phyloP scores from a whole-genome alignment of 2,329 filamentous ascomycete genomes.

The Ceratocystis destructans region DNA sequence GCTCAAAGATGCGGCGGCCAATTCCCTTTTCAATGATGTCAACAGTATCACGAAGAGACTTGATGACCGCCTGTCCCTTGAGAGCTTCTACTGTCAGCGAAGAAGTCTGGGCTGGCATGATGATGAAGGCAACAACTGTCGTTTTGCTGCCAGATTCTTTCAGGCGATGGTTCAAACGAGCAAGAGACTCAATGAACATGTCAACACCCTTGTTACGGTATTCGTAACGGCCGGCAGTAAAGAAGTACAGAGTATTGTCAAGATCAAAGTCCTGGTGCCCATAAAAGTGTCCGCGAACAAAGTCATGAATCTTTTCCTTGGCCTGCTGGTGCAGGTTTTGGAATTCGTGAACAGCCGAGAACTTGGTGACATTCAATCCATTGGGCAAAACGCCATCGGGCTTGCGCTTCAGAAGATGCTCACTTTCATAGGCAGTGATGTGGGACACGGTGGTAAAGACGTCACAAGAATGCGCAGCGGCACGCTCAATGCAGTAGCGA shows the following conservation, averaged over 20 bases:
- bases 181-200: constrained; percentile 97
- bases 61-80: constrained; percentile 94
- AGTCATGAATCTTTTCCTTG: constrained; percentile 97
- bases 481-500: constrained; percentile 93
- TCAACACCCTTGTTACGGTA: constrained; percentile 98
- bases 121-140: constrained; percentile 94
- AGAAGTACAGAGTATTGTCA: constrained; percentile 94
- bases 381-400: constrained; percentile 94
- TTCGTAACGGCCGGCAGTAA: constrained; percentile 93
- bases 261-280: constrained; percentile 95
- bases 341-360: constrained; percentile 96
- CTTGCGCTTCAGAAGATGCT: constrained; percentile 93
- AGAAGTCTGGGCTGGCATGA: constrained; percentile 94
- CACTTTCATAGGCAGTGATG: constrained; percentile 95
- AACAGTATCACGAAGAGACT: constrained; percentile 84
- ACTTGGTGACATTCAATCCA: constrained; percentile 95
- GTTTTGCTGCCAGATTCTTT: constrained; percentile 76
- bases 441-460: constrained; percentile 98
- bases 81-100: constrained; percentile 90
- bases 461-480: constrained; percentile 78
- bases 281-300: constrained; percentile 95
- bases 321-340: constrained; percentile 94
- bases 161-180: constrained; percentile 83
- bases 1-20: constrained; percentile 85
- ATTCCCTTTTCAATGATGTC: constrained; percentile 87